These are phyloP conservation scores for Wallacemonas sp. DNA, from an alignment of 208 protist species.

Conservation along the genomic window DNA sequence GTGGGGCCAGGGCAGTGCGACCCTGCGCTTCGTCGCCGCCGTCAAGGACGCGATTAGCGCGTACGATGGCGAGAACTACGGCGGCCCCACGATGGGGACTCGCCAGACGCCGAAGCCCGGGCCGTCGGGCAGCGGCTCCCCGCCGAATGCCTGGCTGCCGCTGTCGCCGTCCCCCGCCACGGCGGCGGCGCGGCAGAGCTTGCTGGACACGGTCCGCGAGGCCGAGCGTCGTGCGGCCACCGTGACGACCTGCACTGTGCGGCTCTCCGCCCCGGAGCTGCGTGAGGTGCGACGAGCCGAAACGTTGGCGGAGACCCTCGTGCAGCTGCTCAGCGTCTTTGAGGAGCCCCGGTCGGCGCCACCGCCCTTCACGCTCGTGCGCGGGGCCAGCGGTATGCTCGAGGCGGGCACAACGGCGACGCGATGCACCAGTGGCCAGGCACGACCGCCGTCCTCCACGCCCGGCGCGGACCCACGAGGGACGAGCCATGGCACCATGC, in stretches of 20 bases:
- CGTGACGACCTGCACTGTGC: neutral
- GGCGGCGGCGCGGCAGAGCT: constrained; percentile 25
- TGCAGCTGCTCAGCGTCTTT: constrained; percentile 1
- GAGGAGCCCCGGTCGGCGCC: constrained; percentile 10
- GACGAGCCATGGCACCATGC: too few species aligned
- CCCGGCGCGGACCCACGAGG: neutral
- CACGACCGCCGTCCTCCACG: neutral
- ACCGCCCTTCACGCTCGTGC: neutral
- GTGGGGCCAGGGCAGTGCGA: constrained; percentile 42
- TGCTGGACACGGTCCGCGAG: constrained; percentile 6
- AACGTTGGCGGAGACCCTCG: constrained; percentile 10
- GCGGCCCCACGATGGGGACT: constrained; percentile 26
- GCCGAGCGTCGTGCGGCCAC: neutral
- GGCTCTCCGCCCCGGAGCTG: constrained; percentile 6
- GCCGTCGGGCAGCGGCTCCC: neutral
- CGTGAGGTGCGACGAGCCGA: constrained; percentile 2
- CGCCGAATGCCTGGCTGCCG: too few species aligned
- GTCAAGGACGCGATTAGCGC: constrained; percentile 35
- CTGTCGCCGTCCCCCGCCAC: constrained; percentile 15
- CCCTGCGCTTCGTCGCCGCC: constrained; percentile 38
- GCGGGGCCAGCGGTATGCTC: neutral
- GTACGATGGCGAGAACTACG: constrained; percentile 34
- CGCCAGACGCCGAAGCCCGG: constrained; percentile 9
- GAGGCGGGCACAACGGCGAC: neutral
- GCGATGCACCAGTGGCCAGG: neutral